Evolutionary conservation across 2,329 filamentous ascomycete genomes (phyloP).

Genomic region (Elsinoe fawcettii): DNA sequence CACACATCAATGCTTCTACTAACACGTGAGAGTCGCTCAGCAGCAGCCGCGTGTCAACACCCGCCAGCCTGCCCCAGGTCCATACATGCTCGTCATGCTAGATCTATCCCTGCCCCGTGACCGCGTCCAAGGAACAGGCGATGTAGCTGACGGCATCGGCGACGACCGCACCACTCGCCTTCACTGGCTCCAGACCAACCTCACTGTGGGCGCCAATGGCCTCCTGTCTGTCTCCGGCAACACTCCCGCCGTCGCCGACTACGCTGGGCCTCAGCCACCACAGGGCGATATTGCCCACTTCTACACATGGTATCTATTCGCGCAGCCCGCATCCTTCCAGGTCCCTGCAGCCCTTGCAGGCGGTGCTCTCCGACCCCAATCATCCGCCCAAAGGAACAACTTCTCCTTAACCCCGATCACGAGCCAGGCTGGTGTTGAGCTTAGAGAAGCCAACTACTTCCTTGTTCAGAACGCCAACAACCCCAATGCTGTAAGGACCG

Average conservation of each 20-base stretch:
- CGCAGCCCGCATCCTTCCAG: slow-evolving; percentile 22
- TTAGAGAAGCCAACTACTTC: slow-evolving; percentile 26
- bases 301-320: slow-evolving; percentile 28
- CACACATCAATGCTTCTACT: background rate
- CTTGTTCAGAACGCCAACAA: slow-evolving; percentile 19
- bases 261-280: slow-evolving; percentile 23
- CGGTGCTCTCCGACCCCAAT: slow-evolving; percentile 18
- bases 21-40: background rate
- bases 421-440: slow-evolving; percentile 19
- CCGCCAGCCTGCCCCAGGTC: background rate
- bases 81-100: slow-evolving; percentile 24
- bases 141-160: slow-evolving; percentile 22
- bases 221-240: slow-evolving; percentile 16
- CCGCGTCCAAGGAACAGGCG: slow-evolving; percentile 14
- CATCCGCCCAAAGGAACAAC: slow-evolving; percentile 18
- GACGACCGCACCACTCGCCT: slow-evolving; percentile 26
- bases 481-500: background rate
- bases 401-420: slow-evolving; percentile 24
- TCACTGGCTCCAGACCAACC: slow-evolving; percentile 26
- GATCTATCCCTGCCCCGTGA: slow-evolving; percentile 22
- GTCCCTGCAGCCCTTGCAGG: slow-evolving; percentile 18
- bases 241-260: slow-evolving; percentile 21
- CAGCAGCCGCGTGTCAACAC: slow-evolving; percentile 6
- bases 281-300: slow-evolving; percentile 25
- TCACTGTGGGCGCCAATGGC: slow-evolving; percentile 21